Evolutionary conservation across 1,284 basidiomycete genomes (phyloP).

Genomic region (Malassezia restricta): DNA sequence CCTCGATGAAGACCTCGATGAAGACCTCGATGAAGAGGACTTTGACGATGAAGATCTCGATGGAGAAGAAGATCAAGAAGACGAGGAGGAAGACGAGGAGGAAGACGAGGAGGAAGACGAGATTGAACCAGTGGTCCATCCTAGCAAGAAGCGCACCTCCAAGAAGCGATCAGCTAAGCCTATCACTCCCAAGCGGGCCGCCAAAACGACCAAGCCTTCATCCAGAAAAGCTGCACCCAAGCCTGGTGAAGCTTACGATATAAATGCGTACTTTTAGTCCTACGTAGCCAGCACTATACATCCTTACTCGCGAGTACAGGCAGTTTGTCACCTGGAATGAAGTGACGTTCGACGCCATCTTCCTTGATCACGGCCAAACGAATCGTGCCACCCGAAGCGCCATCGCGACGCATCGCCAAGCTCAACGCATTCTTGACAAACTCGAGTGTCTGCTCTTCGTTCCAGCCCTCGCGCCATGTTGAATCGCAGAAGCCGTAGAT

Average conservation of each 20-base stretch:
- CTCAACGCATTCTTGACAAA: constrained; percentile 88
- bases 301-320: constrained; percentile 31
- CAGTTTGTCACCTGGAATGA: constrained; percentile 65
- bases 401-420: constrained; percentile 93
- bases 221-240: constrained; percentile 9
- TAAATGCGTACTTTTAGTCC: constrained; percentile 29
- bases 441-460: constrained; percentile 72
- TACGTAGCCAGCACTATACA: constrained; percentile 18
- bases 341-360: constrained; percentile 76
- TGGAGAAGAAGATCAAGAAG: too few species aligned
- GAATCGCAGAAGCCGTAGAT: constrained; percentile 99
- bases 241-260: constrained; percentile 34
- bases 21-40: constrained; percentile 4
- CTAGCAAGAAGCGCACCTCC: not conserved
- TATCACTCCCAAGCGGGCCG: not conserved
- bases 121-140: not conserved
- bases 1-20: constrained; percentile 4
- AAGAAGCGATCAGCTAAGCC: constrained; percentile 1
- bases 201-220: not conserved
- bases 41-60: constrained; percentile 2
- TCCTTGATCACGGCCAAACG: constrained; percentile 93
- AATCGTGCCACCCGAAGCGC: constrained; percentile 92
- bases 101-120: too few species aligned
- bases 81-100: too few species aligned
- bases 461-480: constrained; percentile 91